Percentiles rank a stretch among this genome's conserved stretches.
Evolutionary conservation across 2,329 filamentous ascomycete genomes (phyloP).

Genomic region (Chalara sp.): DNA sequence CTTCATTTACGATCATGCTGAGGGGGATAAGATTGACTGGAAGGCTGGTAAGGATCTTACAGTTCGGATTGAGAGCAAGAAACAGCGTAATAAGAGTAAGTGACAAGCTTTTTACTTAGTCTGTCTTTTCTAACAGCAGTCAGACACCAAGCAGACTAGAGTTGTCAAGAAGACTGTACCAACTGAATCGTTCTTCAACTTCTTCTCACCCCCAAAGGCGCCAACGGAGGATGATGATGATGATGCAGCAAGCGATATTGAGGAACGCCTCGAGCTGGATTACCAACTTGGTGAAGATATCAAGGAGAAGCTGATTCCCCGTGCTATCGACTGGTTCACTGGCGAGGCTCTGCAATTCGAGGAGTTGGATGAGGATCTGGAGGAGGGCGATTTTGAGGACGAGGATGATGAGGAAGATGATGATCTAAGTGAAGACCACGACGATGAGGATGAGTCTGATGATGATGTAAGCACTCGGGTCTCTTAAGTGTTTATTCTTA

Average conservation of each 20-base stretch:
- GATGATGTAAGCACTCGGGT: conserved; percentile 56
- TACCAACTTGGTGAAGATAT: conserved; percentile 99
- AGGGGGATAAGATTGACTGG: conserved; percentile 98
- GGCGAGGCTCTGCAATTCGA: conserved; percentile 96
- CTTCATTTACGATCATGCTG: conserved; percentile 98
- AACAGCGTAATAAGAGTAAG: conserved; percentile 99
- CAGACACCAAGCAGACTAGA: conserved; percentile 98
- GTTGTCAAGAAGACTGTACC: conserved; percentile 99
- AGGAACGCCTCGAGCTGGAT: conserved; percentile 95
- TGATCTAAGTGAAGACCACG: conserved; percentile 70
- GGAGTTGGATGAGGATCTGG: conserved; percentile 79
- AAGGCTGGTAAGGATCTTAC: conserved; percentile 89
- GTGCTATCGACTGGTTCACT: conserved; percentile 98
- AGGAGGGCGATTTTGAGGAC: conserved; percentile 77
- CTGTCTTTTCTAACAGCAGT: not conserved
- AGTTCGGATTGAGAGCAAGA: conserved; percentile 95
- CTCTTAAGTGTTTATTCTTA: conserved; percentile 3
- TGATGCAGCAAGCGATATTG: conserved; percentile 81
- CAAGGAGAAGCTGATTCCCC: conserved; percentile 98
- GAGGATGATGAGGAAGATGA: conserved; percentile 86
- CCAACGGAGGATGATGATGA: conserved; percentile 65
- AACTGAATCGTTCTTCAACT: conserved; percentile 91
- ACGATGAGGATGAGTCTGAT: conserved; percentile 72
- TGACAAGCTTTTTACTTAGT: conserved; percentile 6
- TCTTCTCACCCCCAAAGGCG: conserved; percentile 89